A percentile compares a stretch with the other conserved stretches of the same genome.
These are phyloP conservation scores for Crucihimalaya himalaica DNA, from an alignment of 345 rosid genomes.

Conservation along the genomic window DNA sequence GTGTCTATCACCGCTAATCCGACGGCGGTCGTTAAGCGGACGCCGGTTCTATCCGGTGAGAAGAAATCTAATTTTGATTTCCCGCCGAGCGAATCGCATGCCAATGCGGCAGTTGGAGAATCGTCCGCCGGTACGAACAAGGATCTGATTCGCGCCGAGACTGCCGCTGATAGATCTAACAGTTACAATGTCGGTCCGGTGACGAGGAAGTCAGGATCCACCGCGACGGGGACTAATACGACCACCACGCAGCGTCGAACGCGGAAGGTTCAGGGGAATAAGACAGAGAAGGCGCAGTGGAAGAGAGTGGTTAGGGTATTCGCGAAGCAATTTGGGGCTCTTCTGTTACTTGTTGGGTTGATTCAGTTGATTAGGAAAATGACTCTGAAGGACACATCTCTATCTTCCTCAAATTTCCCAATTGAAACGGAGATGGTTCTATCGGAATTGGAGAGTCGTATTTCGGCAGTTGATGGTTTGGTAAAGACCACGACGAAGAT, in stretches of 20 bases:
- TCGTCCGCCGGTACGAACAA: slow-evolving; percentile 37
- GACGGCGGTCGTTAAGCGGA: slow-evolving; percentile 56
- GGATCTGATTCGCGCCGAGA: slow-evolving; percentile 70
- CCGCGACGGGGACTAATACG: slow-evolving; percentile 44
- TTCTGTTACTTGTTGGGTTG: slow-evolving; percentile 62
- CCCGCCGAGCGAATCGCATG: slow-evolving; percentile 44
- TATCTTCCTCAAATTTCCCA: slow-evolving; percentile 22
- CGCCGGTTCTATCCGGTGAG: slow-evolving; percentile 54
- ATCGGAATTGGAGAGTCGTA: slow-evolving; percentile 68
- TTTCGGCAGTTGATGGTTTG: slow-evolving; percentile 74
- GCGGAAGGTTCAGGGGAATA: slow-evolving; percentile 47
- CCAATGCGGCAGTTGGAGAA: slow-evolving; percentile 30
- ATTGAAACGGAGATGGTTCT: slow-evolving; percentile 41
- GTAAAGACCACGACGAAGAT: slow-evolving; percentile 69
- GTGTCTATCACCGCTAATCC: slow-evolving; percentile 57
- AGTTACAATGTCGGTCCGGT: slow-evolving; percentile 49
- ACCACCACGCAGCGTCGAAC: slow-evolving; percentile 64
- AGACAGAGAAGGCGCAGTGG: slow-evolving; percentile 64
- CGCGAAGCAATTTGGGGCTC: slow-evolving; percentile 61
- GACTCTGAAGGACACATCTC: slow-evolving; percentile 38
- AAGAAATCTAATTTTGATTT: slow-evolving; percentile 57
- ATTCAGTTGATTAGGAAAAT: slow-evolving; percentile 66
- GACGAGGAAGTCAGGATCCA: slow-evolving; percentile 49
- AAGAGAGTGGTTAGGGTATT: slow-evolving; percentile 58
- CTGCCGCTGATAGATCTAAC: slow-evolving; percentile 43